Percentiles rank a stretch among this genome's conserved stretches.
Conservation (phyloP, 495 filamentous ascomycete genomes). For the Podospora fimiseda region DNA sequence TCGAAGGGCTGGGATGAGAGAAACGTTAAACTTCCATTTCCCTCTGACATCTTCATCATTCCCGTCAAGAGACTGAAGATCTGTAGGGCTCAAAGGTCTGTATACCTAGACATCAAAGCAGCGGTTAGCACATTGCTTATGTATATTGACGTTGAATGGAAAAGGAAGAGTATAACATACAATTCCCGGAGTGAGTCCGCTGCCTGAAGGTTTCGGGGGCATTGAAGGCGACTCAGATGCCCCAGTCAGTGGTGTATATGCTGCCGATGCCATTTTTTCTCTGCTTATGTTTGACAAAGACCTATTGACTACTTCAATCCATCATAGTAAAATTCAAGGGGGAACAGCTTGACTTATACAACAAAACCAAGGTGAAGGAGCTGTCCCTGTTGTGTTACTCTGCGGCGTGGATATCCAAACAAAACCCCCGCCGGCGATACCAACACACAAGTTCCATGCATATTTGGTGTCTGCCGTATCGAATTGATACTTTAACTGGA, state of each 20-base stretch:
- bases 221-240: neutral
- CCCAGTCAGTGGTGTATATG: neutral
- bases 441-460: neutral
- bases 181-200: neutral
- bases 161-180: neutral
- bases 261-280: too few species aligned
- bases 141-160: neutral
- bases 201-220: neutral
- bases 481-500: neutral
- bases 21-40: neutral
- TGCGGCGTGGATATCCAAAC: too few species aligned
- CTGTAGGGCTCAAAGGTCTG: conserved; percentile 1
- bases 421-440: neutral
- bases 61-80: neutral
- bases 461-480: too few species aligned
- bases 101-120: conserved; percentile 1
- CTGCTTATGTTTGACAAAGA: too few species aligned
- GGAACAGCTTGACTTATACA: too few species aligned
- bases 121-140: neutral
- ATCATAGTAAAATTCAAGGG: too few species aligned
- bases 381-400: too few species aligned
- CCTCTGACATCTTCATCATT: neutral
- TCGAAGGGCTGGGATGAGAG: neutral
- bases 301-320: too few species aligned
- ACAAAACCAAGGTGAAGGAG: too few species aligned